Conservation (phyloP, 2,329 filamentous ascomycete genomes). For the Didymella segeticola region DNA sequence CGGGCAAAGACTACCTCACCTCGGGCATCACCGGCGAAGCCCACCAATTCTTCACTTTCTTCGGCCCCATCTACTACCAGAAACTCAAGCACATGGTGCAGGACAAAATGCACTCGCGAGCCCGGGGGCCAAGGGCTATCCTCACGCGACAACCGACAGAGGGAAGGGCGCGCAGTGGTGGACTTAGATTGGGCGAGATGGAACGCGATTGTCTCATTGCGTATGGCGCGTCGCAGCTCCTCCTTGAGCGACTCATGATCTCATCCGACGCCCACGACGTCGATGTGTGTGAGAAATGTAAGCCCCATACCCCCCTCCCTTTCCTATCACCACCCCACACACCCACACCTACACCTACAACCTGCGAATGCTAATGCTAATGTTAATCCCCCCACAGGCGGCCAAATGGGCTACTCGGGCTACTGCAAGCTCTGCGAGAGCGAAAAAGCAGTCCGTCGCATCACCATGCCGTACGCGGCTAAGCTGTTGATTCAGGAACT, state of each 20-base stretch:
- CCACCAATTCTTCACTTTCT: constrained; percentile 95
- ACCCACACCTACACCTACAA: too few relatives aligned
- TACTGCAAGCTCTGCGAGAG: constrained; percentile 94
- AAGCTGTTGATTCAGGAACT: constrained; percentile 96
- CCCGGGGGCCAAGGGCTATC: constrained; percentile 87
- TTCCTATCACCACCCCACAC: too few relatives aligned
- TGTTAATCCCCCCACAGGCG: constrained; percentile 47
- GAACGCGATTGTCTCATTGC: constrained; percentile 97
- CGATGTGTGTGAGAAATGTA: constrained; percentile 89
- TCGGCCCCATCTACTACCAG: constrained; percentile 98
- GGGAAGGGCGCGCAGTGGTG: constrained; percentile 90
- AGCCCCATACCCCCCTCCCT: constrained; percentile 1
- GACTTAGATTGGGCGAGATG: constrained; percentile 95
- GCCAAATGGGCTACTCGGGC: constrained; percentile 92
- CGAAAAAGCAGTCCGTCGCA: constrained; percentile 82
- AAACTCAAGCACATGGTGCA: constrained; percentile 99
- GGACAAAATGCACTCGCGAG: constrained; percentile 98
- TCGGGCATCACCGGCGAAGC: constrained; percentile 94
- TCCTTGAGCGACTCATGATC: constrained; percentile 93
- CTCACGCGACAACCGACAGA: constrained; percentile 95
- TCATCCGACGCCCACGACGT: constrained; percentile 89
- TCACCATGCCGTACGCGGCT: constrained; percentile 97
- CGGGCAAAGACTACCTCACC: constrained; percentile 96
- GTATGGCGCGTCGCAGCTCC: constrained; percentile 90
- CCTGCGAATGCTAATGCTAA: not conserved